Evolutionary conservation across 2,329 filamentous ascomycete genomes (phyloP).

Genomic region (Neoascochyta sp.): DNA sequence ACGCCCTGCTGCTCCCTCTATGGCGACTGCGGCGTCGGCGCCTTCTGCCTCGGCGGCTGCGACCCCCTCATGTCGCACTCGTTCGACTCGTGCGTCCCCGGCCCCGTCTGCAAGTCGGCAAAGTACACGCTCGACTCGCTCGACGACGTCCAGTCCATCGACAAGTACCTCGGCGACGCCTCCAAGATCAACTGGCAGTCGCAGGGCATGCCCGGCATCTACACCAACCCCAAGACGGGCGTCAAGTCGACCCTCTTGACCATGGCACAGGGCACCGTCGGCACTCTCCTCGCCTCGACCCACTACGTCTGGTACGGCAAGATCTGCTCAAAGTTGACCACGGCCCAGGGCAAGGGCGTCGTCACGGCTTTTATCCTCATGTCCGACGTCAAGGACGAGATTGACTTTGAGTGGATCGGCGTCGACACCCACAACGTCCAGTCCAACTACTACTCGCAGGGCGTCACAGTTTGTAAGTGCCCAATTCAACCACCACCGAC

Average conservation of each 20-base stretch:
- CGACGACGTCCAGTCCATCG: constrained; percentile 66
- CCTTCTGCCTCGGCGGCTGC: constrained; percentile 93
- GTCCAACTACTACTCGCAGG: constrained; percentile 97
- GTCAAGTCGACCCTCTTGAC: constrained; percentile 65
- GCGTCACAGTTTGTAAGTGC: constrained; percentile 78
- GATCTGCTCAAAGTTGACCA: constrained; percentile 80
- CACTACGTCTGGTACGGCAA: constrained; percentile 97
- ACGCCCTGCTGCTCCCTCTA: constrained; percentile 61
- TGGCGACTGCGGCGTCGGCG: constrained; percentile 86
- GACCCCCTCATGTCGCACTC: constrained; percentile 80
- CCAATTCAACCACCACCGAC: neutral
- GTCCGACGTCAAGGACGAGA: constrained; percentile 95
- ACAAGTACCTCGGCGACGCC: constrained; percentile 82
- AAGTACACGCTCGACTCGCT: constrained; percentile 71
- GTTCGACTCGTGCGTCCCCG: constrained; percentile 80
- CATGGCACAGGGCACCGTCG: constrained; percentile 80
- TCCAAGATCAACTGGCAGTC: constrained; percentile 81
- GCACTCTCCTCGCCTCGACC: constrained; percentile 80
- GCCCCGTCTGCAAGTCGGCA: constrained; percentile 72
- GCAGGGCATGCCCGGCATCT: constrained; percentile 68
- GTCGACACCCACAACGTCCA: constrained; percentile 72
- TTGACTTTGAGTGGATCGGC: constrained; percentile 94
- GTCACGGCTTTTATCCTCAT: constrained; percentile 97
- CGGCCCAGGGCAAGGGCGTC: constrained; percentile 78
- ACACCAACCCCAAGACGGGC: constrained; percentile 50